Evolutionary conservation across 164 flowering plant genomes (phyloP).

Genomic region (Macadamia tetraphylla): DNA sequence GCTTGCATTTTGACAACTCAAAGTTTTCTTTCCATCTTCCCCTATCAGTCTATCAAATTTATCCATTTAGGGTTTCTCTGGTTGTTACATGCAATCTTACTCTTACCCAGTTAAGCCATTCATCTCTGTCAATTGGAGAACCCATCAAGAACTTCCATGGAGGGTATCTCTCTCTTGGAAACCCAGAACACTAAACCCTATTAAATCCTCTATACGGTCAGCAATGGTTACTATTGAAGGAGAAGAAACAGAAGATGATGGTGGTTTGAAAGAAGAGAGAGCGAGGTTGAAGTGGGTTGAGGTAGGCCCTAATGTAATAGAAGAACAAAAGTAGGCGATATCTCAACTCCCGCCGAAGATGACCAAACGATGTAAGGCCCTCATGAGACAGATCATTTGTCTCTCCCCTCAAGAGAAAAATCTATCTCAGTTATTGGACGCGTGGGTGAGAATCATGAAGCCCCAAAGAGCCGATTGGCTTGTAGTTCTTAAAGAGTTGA

Average conservation of each 20-base stretch:
- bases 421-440: conserved; percentile 40
- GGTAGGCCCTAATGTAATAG: conserved; percentile 36
- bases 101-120: conserved; percentile 9
- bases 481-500: conserved; percentile 58
- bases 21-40: no score
- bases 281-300: conserved; percentile 54
- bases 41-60: no score
- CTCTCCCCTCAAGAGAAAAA: conserved; percentile 28
- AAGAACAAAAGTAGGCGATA: conserved; percentile 47
- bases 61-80: conserved; percentile 1
- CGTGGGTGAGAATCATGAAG: conserved; percentile 81
- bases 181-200: neutral
- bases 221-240: neutral
- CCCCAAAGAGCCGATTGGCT: conserved; percentile 92
- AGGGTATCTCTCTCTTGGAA: conserved; percentile 2
- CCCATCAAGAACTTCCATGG: conserved; percentile 2
- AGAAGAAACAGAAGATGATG: conserved; percentile 12
- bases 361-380: conserved; percentile 66
- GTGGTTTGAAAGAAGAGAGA: conserved; percentile 16
- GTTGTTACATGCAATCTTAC: conserved; percentile 12
- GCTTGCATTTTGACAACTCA: no score
- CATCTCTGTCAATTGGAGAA: neutral
- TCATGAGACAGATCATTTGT: conserved; percentile 72
- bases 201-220: neutral
- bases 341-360: conserved; percentile 53